Evolutionary conservation across 345 rosid species (phyloP).

Genomic region (Aquilaria malaccensis): DNA sequence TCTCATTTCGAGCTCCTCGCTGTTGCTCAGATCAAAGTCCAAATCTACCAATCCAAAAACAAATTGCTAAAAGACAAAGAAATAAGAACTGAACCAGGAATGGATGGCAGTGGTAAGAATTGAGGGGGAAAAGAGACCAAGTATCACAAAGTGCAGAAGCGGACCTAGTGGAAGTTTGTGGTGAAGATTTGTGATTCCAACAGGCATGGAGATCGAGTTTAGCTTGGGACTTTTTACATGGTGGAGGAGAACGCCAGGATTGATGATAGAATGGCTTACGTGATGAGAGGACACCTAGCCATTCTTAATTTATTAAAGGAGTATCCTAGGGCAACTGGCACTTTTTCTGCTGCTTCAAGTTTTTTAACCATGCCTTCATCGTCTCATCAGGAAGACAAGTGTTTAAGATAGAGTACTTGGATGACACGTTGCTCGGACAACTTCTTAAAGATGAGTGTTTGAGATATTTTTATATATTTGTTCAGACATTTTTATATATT

Average conservation of each 20-base stretch:
- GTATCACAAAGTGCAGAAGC: conserved; percentile 61
- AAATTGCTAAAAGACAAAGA: too few species aligned
- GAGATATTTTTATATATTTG: too few species aligned
- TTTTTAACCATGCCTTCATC: conserved; percentile 10
- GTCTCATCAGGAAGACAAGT: conserved; percentile 35
- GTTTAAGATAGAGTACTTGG: conserved; percentile 69
- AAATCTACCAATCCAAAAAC: too few species aligned
- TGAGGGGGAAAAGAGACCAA: conserved; percentile 25
- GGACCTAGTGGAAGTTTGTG: conserved; percentile 92
- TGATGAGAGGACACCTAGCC: conserved; percentile 81
- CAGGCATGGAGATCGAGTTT: conserved; percentile 63
- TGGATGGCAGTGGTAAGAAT: background rate
- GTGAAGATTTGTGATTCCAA: conserved; percentile 83
- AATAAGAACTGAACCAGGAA: too few species aligned
- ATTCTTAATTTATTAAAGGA: conserved; percentile 71
- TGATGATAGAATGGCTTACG: conserved; percentile 70
- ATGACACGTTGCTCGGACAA: conserved; percentile 59
- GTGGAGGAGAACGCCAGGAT: conserved; percentile 91
- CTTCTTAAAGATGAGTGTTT: conserved; percentile 1
- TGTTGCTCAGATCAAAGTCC: too few species aligned
- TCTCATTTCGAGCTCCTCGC: background rate
- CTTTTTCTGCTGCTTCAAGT: conserved; percentile 9
- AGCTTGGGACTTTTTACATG: conserved; percentile 84
- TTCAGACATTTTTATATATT: too few species aligned
- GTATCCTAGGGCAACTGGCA: conserved; percentile 37